Conservation (phyloP, 345 rosid genomes). For the Gossypium australe region DNA sequence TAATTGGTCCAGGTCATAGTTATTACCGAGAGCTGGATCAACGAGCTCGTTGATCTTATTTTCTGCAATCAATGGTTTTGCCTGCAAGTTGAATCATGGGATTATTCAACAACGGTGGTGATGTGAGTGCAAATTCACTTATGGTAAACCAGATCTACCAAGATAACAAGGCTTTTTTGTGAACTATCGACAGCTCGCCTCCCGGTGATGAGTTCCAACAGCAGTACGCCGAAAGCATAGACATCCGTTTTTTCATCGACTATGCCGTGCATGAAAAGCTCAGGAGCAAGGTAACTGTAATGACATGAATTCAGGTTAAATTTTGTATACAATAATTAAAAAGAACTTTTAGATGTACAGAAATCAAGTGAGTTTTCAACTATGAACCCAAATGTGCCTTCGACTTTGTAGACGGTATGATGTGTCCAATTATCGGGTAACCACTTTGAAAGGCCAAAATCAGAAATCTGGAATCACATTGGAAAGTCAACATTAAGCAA, state of each 20-base stretch:
- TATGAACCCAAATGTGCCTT: conserved; percentile 94
- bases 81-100: conserved; percentile 30
- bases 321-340: not conserved
- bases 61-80: conserved; percentile 60
- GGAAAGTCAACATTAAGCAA: conserved; percentile 8
- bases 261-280: conserved; percentile 87
- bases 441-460: conserved; percentile 97
- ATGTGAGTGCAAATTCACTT: not conserved
- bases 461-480: conserved; percentile 64
- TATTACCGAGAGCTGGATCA: conserved; percentile 57
- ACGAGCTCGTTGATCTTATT: conserved; percentile 45
- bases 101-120: not conserved
- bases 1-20: conserved; percentile 48
- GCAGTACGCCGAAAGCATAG: conserved; percentile 78
- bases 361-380: conserved; percentile 6
- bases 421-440: conserved; percentile 91
- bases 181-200: conserved; percentile 71
- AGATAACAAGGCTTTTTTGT: conserved; percentile 83
- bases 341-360: conserved; percentile 3
- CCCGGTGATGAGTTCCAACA: conserved; percentile 82
- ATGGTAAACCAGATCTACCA: conserved; percentile 47
- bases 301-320: conserved; percentile 2
- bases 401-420: conserved; percentile 67
- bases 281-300: conserved; percentile 81
- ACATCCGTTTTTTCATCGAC: conserved; percentile 96